Conservation (phyloP, 352 stramenopile species). For the Pythium sp. region DNA sequence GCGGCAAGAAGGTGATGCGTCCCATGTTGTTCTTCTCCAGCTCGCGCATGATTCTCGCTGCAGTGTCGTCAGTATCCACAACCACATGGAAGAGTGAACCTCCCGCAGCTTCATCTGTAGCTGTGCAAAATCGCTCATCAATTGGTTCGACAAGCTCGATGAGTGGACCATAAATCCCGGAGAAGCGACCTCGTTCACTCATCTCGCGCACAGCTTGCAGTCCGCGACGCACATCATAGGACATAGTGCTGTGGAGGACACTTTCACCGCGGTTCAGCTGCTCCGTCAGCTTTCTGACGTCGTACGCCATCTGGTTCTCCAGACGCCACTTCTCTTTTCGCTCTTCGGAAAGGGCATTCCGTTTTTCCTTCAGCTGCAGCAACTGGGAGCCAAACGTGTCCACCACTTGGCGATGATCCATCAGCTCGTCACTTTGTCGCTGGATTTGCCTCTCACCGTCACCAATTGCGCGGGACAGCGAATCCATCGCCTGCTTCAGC, state of each 20-base stretch:
- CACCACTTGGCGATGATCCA: constrained; percentile 47
- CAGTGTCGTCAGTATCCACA: constrained; percentile 97
- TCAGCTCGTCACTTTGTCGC: constrained; percentile 46
- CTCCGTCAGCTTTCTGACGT: constrained; percentile 71
- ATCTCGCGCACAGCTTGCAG: constrained; percentile 87
- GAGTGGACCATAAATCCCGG: constrained; percentile 92
- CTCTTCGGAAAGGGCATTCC: constrained; percentile 73
- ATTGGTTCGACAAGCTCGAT: constrained; percentile 93
- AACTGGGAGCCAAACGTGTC: constrained; percentile 52
- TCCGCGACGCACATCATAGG: constrained; percentile 81
- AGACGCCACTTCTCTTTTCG: constrained; percentile 80
- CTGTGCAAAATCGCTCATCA: constrained; percentile 91
- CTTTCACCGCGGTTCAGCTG: constrained; percentile 72
- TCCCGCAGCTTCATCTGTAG: constrained; percentile 94
- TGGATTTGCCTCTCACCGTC: constrained; percentile 45
- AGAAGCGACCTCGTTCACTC: constrained; percentile 66
- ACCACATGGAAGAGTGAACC: constrained; percentile 98
- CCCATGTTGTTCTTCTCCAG: constrained; percentile 94
- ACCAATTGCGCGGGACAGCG: constrained; percentile 35
- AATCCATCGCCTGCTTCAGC: constrained; percentile 42
- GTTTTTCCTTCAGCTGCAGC: constrained; percentile 74
- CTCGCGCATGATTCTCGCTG: constrained; percentile 92
- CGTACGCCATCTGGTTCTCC: constrained; percentile 76
- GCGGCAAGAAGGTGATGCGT: constrained; percentile 97
- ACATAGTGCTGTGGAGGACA: constrained; percentile 81